These are phyloP conservation scores for Berberis thunbergii DNA, from an alignment of 164 flowering plant genomes.

Conservation along the genomic window DNA sequence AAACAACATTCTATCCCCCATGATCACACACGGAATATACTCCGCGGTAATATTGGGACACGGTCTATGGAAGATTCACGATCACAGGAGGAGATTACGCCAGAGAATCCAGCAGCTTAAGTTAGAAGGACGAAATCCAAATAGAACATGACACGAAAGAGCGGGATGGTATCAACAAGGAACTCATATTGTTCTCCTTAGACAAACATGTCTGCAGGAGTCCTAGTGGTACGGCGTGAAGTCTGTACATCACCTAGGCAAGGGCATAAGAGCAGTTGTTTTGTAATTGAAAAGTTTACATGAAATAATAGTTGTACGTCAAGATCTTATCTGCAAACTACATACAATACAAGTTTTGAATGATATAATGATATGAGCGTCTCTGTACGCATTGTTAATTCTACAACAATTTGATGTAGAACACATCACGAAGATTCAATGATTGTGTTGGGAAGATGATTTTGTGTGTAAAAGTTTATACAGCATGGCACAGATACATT, in stretches of 20 bases:
- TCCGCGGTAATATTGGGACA: conserved; percentile 74
- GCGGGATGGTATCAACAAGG: background rate
- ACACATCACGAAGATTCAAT: too few relatives aligned
- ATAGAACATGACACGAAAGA: conserved; percentile 12
- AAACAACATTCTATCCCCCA: conserved; percentile 74
- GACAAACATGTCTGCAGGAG: background rate
- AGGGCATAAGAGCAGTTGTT: too few relatives aligned
- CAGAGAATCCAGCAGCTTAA: conserved; percentile 65
- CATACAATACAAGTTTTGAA: too few relatives aligned
- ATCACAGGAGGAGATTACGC: conserved; percentile 62
- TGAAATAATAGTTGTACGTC: too few relatives aligned
- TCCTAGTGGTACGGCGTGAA: background rate
- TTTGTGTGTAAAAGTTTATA: too few relatives aligned
- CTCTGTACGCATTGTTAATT: too few relatives aligned
- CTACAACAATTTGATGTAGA: too few relatives aligned
- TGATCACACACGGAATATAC: conserved; percentile 94
- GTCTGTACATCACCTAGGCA: background rate
- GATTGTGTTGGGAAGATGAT: too few relatives aligned
- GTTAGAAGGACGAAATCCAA: conserved; percentile 25
- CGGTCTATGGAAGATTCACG: conserved; percentile 85
- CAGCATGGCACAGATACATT: too few relatives aligned
- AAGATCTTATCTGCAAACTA: too few relatives aligned
- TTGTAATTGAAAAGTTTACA: too few relatives aligned
- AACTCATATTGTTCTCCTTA: background rate
- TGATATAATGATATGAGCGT: too few relatives aligned